Percentiles rank a stretch among this genome's conserved stretches.
phyloP scores from a whole-genome alignment of 768 basidiomycete species.

The Lactifluus hygrophoroides region DNA sequence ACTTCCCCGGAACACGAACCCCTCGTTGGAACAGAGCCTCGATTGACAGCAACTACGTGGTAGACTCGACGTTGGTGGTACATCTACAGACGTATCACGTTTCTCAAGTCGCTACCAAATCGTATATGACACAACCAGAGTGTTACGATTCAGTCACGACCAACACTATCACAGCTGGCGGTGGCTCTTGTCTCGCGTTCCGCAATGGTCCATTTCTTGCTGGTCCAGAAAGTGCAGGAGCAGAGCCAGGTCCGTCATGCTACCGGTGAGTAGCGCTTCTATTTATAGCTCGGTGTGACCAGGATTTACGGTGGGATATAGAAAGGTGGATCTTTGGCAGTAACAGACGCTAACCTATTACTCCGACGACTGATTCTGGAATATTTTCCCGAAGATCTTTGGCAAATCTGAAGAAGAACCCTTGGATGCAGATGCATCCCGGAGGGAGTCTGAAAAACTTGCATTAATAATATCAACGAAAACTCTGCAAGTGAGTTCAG shows the following conservation, averaged over 20 bases:
- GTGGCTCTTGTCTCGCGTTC: constrained; percentile 84
- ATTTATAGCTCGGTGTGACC: neutral
- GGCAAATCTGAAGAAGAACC: constrained; percentile 83
- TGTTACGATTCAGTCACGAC: constrained; percentile 93
- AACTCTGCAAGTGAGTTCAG: constrained; percentile 40
- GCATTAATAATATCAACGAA: constrained; percentile 62
- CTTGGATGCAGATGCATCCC: constrained; percentile 67
- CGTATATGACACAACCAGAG: constrained; percentile 93
- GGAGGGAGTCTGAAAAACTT: constrained; percentile 56
- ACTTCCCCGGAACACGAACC: constrained; percentile 84
- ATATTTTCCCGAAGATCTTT: constrained; percentile 93
- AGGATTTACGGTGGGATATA: constrained; percentile 24
- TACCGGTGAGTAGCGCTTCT: constrained; percentile 50
- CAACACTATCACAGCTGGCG: constrained; percentile 93
- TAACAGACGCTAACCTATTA: constrained; percentile 88
- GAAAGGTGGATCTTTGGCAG: constrained; percentile 84
- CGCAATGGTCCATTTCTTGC: constrained; percentile 87
- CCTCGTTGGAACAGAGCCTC: constrained; percentile 41
- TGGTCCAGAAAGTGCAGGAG: constrained; percentile 90
- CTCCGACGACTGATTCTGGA: constrained; percentile 84
- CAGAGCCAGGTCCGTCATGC: constrained; percentile 88
- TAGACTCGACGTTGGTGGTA: constrained; percentile 90
- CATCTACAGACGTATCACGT: constrained; percentile 91
- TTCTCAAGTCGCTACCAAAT: constrained; percentile 88
- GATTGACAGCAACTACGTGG: neutral